Conservation (phyloP, 108 stramenopile species). For the Pseudonitzschia delicatissima region DNA sequence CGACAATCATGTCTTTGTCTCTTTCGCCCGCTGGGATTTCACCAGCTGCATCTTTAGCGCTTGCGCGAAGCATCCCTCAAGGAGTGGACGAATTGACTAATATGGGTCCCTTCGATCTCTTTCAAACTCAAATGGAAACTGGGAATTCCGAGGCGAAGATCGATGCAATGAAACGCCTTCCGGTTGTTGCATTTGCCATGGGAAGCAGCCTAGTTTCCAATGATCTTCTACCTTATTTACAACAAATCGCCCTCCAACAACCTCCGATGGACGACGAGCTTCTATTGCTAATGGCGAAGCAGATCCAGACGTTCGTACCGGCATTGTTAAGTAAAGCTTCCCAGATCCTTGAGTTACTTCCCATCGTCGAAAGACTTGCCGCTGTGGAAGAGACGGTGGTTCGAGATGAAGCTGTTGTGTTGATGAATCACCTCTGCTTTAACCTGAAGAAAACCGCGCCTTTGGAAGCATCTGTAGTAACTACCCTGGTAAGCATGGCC, state of each 20-base stretch:
- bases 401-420: constrained; percentile 81
- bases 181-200: constrained; percentile 77
- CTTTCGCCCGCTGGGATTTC: constrained; percentile 32
- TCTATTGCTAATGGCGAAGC: constrained; percentile 66
- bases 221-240: constrained; percentile 68
- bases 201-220: constrained; percentile 50
- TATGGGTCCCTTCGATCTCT: constrained; percentile 75
- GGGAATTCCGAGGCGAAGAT: constrained; percentile 73
- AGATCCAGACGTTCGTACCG: constrained; percentile 71
- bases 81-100: constrained; percentile 46
- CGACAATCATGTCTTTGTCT: constrained; percentile 24
- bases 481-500: constrained; percentile 61
- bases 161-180: constrained; percentile 85
- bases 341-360: constrained; percentile 61
- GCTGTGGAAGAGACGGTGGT: constrained; percentile 95
- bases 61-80: constrained; percentile 64
- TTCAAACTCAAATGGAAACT: constrained; percentile 60
- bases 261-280: constrained; percentile 70
- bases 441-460: constrained; percentile 7
- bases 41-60: constrained; percentile 62
- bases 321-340: constrained; percentile 46
- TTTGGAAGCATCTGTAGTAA: constrained; percentile 9
- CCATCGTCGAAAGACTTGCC: constrained; percentile 87
- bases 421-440: constrained; percentile 53
- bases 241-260: constrained; percentile 37